Base-by-base conservation (phyloP, 2,329 filamentous ascomycete species). In the Phaeoacremonium minimum region DNA sequence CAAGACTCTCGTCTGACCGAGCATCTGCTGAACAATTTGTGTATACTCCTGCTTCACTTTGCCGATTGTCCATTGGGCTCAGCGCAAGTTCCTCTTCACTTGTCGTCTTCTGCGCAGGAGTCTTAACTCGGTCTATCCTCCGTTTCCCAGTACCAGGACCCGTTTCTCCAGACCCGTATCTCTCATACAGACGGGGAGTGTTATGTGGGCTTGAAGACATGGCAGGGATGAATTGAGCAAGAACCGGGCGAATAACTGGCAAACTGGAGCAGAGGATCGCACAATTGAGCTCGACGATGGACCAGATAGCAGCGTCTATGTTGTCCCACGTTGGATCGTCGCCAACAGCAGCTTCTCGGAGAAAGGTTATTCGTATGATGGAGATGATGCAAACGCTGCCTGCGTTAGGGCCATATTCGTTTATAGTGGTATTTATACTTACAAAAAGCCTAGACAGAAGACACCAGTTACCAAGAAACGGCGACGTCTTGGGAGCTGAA, bases 181-280 rank as follows among this genome's bases (percentile, higher is more conserved):
- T n/a, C n/a, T n/a, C n/a, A n/a, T n/a, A n/a, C n/a, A n/a, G n/a
- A n/a, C n/a, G n/a, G n/a, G n/a, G n/a, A n/a, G n/a, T n/a, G n/a
- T n/a, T n/a, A n/a, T n/a, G n/a, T n/a, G n/a, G n/a, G n/a, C n/a
- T n/a, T n/a, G n/a, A n/a, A n/a, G n/a, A n/a, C n/a, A n/a, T n/a
- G n/a, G n/a, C n/a, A n/a, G 47, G 47, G 31, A 49, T 38, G 22
- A 38, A 15, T 9, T 19, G 22, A n/a, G 37, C 41, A 16, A 59
- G 32, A 6, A 58, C 35, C 12, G 58, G 58, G 3, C 60, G 54
- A 1, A 66, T 45, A 13, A 61, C 63, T 1, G 63, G 62, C 5
- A 66, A 54, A 38, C 60, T 63, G 31, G 58, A 52, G 41, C 63
- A 64, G 11, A 65, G 48, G 41, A 65, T 53, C 37, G 59, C 61